Percentiles rank a stretch among this genome's conserved stretches.
Evolutionary conservation across 2,329 filamentous ascomycete genomes (phyloP).

Genomic region (Orbilia ellipsospora): DNA sequence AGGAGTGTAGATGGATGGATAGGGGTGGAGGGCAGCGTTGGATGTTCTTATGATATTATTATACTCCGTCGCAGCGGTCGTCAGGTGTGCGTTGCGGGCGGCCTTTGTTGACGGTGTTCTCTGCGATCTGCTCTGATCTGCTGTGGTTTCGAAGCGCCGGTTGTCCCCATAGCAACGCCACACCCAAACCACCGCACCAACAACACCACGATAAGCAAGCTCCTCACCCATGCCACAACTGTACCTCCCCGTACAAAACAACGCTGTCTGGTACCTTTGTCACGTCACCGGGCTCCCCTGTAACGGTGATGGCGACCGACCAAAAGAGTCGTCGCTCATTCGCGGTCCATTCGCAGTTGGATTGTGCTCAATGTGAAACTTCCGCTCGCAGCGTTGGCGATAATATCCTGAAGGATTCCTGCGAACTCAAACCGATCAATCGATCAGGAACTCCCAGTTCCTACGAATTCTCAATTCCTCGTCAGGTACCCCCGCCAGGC

Average conservation of each 20-base stretch:
- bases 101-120: conserved; percentile 41
- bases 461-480: neutral
- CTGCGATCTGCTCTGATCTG: conserved; percentile 1
- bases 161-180: conserved; percentile 51
- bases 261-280: conserved; percentile 3
- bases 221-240: neutral
- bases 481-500: neutral
- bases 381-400: conserved; percentile 42
- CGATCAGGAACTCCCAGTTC: conserved; percentile 3
- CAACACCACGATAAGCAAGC: conserved; percentile 16
- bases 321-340: neutral
- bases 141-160: conserved; percentile 46
- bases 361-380: conserved; percentile 41
- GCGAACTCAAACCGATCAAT: neutral
- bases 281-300: neutral
- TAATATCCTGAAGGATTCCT: conserved; percentile 14
- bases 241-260: conserved; percentile 12
- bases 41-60: neutral
- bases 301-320: conserved; percentile 2
- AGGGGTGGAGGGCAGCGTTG: neutral
- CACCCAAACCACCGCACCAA: neutral
- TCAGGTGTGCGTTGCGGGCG: conserved; percentile 11
- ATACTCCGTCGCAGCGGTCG: conserved; percentile 5
- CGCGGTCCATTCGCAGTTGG: conserved; percentile 12
- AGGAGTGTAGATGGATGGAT: conserved; percentile 43